These are phyloP conservation scores for Aphanomyces invadans DNA, from an alignment of 352 stramenopile genomes.

Conservation along the genomic window DNA sequence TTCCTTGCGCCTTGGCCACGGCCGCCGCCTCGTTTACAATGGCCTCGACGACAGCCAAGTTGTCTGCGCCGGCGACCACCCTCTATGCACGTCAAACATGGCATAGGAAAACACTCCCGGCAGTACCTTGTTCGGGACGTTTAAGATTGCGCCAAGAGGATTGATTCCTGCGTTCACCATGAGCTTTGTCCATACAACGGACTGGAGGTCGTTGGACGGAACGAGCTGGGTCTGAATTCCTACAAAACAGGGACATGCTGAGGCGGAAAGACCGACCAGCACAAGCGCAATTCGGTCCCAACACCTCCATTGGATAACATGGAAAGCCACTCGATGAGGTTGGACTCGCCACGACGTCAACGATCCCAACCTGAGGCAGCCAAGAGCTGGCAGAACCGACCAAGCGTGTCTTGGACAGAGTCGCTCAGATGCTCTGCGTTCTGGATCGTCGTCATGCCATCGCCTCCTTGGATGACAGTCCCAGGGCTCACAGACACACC, in stretches of 20 bases:
- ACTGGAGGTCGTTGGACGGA: conserved; percentile 38
- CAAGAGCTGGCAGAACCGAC: not conserved
- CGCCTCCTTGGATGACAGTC: conserved; percentile 41
- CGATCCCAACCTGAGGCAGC: conserved; percentile 28
- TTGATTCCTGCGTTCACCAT: conserved; percentile 80
- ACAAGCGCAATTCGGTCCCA: too few species aligned
- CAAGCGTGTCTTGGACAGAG: not conserved
- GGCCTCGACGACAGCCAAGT: conserved; percentile 36
- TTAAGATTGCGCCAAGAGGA: conserved; percentile 50
- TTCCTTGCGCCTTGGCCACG: conserved; percentile 39
- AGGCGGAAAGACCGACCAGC: too few species aligned
- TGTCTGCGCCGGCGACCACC: conserved; percentile 39
- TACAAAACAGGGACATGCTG: conserved; percentile 25
- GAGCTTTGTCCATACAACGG: conserved; percentile 65
- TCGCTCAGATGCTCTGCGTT: conserved; percentile 32
- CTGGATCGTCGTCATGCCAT: conserved; percentile 43
- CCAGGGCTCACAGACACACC: conserved; percentile 37
- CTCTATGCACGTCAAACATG: conserved; percentile 23
- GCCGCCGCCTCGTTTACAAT: conserved; percentile 51
- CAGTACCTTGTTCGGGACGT: conserved; percentile 43
- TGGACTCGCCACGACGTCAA: too few species aligned
- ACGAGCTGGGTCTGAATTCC: conserved; percentile 42
- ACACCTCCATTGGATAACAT: too few species aligned
- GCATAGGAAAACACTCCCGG: not conserved
- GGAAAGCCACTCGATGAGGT: too few species aligned